Conservation (phyloP, 129 eudicot genomes). For the Calendula officinalis region DNA sequence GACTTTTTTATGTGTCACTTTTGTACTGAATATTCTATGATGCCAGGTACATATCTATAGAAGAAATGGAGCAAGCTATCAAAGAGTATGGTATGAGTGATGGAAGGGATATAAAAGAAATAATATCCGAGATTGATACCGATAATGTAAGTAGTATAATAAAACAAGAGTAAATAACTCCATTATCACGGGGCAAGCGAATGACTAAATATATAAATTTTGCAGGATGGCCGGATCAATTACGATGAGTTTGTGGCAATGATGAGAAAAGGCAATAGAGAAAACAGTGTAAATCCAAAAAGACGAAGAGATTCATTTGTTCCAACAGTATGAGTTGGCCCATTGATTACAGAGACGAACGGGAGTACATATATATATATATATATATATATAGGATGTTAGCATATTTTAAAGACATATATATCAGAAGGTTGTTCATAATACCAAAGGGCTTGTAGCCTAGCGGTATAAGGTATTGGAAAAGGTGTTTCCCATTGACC, state of each 20-base stretch:
- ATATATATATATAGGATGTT: not conserved
- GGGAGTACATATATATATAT: no score
- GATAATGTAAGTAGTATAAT: slow-evolving; percentile 57
- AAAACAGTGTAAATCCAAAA: slow-evolving; percentile 51
- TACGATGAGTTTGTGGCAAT: slow-evolving; percentile 92
- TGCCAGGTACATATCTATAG: slow-evolving; percentile 66
- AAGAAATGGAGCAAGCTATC: slow-evolving; percentile 87
- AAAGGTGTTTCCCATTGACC: no score
- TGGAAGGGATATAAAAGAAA: slow-evolving; percentile 71
- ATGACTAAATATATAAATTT: not conserved
- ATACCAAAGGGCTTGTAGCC: no score
- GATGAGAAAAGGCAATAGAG: slow-evolving; percentile 85
- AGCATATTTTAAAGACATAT: not conserved
- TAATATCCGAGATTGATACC: slow-evolving; percentile 66
- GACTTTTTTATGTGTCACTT: no score
- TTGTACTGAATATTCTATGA: not conserved
- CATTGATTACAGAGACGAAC: not conserved
- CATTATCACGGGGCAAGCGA: not conserved
- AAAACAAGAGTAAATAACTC: not conserved
- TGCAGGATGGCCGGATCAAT: slow-evolving; percentile 93
- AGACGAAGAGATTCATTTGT: slow-evolving; percentile 55
- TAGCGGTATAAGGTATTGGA: no score
- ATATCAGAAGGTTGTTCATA: slow-evolving; percentile 11
- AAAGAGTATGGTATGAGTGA: slow-evolving; percentile 69
- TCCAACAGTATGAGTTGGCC: slow-evolving; percentile 9